Evolutionary conservation across 768 basidiomycete species (phyloP).

Genomic region (Lactarius tabidus): DNA sequence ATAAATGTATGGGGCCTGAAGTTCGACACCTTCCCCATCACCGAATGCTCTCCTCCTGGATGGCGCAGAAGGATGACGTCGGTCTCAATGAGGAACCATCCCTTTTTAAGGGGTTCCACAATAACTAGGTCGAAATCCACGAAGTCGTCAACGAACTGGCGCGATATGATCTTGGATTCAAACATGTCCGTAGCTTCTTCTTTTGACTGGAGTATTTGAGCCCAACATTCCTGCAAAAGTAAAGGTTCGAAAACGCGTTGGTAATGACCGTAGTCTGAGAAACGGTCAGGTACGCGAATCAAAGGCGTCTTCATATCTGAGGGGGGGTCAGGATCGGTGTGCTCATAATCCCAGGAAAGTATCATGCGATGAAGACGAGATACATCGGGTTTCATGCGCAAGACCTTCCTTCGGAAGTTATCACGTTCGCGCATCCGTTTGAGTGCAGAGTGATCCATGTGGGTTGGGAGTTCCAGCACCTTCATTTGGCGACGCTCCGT

Average conservation of each 20-base stretch:
- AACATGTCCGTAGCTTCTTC: slow-evolving; percentile 54
- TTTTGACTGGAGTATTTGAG: slow-evolving; percentile 75
- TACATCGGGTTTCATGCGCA: slow-evolving; percentile 80
- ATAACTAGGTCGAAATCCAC: slow-evolving; percentile 72
- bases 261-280: slow-evolving; percentile 64
- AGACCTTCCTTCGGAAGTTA: slow-evolving; percentile 54
- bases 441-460: slow-evolving; percentile 40
- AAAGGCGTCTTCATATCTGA: slow-evolving; percentile 35
- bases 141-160: slow-evolving; percentile 76
- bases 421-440: slow-evolving; percentile 54
- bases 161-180: slow-evolving; percentile 60
- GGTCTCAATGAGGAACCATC: slow-evolving; percentile 74
- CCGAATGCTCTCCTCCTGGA: slow-evolving; percentile 45
- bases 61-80: slow-evolving; percentile 81
- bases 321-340: slow-evolving; percentile 61
- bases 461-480: slow-evolving; percentile 51
- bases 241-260: slow-evolving; percentile 77
- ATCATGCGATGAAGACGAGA: slow-evolving; percentile 71
- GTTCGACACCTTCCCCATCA: slow-evolving; percentile 69
- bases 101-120: slow-evolving; percentile 52
- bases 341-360: slow-evolving; percentile 83
- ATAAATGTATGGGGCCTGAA: slow-evolving; percentile 41
- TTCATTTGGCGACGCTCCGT: slow-evolving; percentile 60
- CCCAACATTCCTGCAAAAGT: slow-evolving; percentile 86
- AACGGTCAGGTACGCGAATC: slow-evolving; percentile 57